These are phyloP conservation scores for Aspergillus sp. DNA, from an alignment of 2,329 filamentous ascomycete genomes.

Conservation along the genomic window DNA sequence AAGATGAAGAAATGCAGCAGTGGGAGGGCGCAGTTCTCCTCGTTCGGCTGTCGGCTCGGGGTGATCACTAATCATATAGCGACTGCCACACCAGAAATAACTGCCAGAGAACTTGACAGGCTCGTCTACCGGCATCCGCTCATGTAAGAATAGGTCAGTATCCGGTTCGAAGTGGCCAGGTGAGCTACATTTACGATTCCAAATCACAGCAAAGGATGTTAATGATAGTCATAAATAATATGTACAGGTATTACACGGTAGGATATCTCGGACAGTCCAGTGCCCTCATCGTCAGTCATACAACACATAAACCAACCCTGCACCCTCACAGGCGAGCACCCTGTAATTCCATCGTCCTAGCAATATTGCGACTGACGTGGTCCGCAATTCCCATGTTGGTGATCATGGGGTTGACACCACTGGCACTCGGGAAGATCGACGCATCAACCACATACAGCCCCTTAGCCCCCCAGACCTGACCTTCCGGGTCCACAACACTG, in stretches of 20 bases:
- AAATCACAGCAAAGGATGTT: not conserved
- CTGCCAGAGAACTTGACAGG: no score
- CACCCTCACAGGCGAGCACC: slow-evolving; percentile 1
- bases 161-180: no score
- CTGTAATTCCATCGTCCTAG: slow-evolving; percentile 27
- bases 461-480: slow-evolving; percentile 49
- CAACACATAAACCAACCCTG: not conserved
- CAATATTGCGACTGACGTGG: slow-evolving; percentile 45
- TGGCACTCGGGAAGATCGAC: slow-evolving; percentile 52
- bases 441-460: slow-evolving; percentile 51
- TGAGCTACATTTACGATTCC: no score
- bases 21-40: no score
- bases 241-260: slow-evolving; percentile 2
- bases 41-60: no score
- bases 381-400: slow-evolving; percentile 53
- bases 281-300: slow-evolving; percentile 1
- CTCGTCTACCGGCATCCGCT: no score
- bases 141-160: no score
- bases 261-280: not conserved
- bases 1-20: no score
- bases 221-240: slow-evolving; percentile 9
- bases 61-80: no score
- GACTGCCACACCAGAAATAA: no score
- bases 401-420: slow-evolving; percentile 54
- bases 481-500: slow-evolving; percentile 46